A percentile compares a stretch with the other conserved stretches of the same genome.
phyloP scores from a whole-genome alignment of 225 moss, liverwort and hornwort species.

The Bryoerythrophyllum caledonicum region DNA sequence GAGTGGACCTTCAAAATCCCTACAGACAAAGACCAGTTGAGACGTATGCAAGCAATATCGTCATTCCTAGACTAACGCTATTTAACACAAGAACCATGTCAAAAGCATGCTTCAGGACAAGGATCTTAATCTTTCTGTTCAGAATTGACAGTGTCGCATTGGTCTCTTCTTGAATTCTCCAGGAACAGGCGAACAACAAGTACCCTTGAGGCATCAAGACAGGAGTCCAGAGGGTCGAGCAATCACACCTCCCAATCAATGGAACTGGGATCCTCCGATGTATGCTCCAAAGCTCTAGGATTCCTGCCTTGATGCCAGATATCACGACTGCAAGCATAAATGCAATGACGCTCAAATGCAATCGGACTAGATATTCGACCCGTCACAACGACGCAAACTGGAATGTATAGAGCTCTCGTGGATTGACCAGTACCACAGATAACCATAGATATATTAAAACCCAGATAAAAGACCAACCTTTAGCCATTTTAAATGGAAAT shows the following conservation, averaged over 20 bases:
- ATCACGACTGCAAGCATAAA: slow-evolving; percentile 42
- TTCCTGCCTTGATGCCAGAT: slow-evolving; percentile 39
- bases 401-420: not conserved
- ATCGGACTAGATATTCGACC: too few relatives aligned
- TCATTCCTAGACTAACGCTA: not conserved
- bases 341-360: slow-evolving; percentile 33
- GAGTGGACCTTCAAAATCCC: not conserved
- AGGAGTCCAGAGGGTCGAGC: slow-evolving; percentile 45
- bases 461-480: slow-evolving; percentile 59
- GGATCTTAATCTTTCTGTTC: slow-evolving; percentile 5
- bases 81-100: slow-evolving; percentile 1
- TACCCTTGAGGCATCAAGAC: slow-evolving; percentile 37
- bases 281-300: slow-evolving; percentile 39
- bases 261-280: slow-evolving; percentile 32
- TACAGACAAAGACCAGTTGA: not conserved
- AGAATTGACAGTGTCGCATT: not conserved
- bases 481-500: slow-evolving; percentile 95
- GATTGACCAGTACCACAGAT: slow-evolving; percentile 8
- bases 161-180: slow-evolving; percentile 6
- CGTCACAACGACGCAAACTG: slow-evolving; percentile 1
- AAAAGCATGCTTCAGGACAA: not conserved
- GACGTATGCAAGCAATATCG: not conserved
- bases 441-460: not conserved
- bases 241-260: slow-evolving; percentile 42
- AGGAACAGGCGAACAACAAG: slow-evolving; percentile 5